Conservation (phyloP, 495 filamentous ascomycete genomes). For the Tuber calosporum region DNA sequence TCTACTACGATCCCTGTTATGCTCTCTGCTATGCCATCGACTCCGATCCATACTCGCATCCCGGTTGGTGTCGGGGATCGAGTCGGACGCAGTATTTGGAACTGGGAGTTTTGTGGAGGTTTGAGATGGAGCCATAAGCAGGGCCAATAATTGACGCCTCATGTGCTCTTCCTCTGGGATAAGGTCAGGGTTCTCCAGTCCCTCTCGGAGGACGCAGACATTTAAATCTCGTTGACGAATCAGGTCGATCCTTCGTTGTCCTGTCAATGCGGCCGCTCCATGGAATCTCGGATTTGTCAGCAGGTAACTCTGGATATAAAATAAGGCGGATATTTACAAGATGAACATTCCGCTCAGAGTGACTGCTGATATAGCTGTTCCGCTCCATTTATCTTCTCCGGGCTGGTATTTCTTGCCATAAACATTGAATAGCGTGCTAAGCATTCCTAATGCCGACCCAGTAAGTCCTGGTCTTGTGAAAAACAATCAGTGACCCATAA, state of each 20-base stretch:
- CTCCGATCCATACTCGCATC: neutral
- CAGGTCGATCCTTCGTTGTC: constrained; percentile 19
- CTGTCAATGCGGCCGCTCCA: constrained; percentile 23
- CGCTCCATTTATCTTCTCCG: constrained; percentile 17
- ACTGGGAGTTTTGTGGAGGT: neutral
- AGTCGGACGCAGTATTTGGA: constrained; percentile 6
- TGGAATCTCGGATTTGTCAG: constrained; percentile 17
- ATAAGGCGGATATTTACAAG: constrained; percentile 9
- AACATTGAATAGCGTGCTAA: constrained; percentile 30
- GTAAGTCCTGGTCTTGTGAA: constrained; percentile 26
- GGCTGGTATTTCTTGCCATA: constrained; percentile 25
- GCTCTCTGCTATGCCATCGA: neutral
- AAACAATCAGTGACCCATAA: constrained; percentile 3
- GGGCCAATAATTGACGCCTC: constrained; percentile 21
- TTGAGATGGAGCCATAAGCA: constrained; percentile 16
- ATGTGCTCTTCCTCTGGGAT: constrained; percentile 28
- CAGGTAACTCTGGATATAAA: constrained; percentile 7
- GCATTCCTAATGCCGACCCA: constrained; percentile 22
- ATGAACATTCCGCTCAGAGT: constrained; percentile 23
- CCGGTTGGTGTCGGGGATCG: neutral
- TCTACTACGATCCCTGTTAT: neutral
- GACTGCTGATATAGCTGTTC: constrained; percentile 27
- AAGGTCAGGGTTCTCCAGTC: constrained; percentile 16
- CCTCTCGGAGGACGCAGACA: constrained; percentile 15
- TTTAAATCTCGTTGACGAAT: constrained; percentile 27